Conservation (phyloP, 495 filamentous ascomycete species). For the Penicillium ochrochloron region DNA sequence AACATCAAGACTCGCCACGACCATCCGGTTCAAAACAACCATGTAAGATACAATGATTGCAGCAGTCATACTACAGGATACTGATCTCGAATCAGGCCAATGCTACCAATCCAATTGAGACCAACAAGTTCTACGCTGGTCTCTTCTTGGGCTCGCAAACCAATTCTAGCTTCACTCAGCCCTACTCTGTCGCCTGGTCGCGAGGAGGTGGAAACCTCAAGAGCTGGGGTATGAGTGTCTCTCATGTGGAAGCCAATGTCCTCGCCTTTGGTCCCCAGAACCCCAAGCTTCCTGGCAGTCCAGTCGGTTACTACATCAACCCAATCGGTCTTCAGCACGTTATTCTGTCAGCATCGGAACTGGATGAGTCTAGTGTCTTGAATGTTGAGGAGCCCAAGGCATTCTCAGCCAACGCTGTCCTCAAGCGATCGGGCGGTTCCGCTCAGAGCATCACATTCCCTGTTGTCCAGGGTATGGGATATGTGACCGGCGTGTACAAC, state of each 20-base stretch:
- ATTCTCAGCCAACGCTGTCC: conserved; percentile 74
- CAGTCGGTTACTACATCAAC: conserved; percentile 73
- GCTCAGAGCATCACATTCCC: conserved; percentile 71
- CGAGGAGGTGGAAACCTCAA: conserved; percentile 65
- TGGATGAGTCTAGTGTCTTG: conserved; percentile 62
- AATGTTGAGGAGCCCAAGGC: conserved; percentile 65
- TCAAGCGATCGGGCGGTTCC: conserved; percentile 58
- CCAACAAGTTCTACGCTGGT: conserved; percentile 94
- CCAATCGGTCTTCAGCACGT: conserved; percentile 83
- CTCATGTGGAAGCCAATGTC: conserved; percentile 70
- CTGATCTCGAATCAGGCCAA: conserved; percentile 30
- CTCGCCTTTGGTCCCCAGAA: conserved; percentile 62
- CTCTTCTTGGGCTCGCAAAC: conserved; percentile 80
- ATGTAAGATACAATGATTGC: conserved; percentile 41
- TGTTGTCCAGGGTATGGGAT: conserved; percentile 87
- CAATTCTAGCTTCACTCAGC: conserved; percentile 76
- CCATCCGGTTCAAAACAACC: conserved; percentile 55
- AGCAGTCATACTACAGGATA: conserved; percentile 22
- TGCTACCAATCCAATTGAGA: conserved; percentile 62
- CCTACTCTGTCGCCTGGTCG: conserved; percentile 81
- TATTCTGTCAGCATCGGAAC: conserved; percentile 76
- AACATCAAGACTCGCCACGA: conserved; percentile 54
- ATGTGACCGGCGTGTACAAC: conserved; percentile 79
- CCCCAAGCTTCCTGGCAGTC: conserved; percentile 56
- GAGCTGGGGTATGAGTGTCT: conserved; percentile 79